Conservation (phyloP, 495 filamentous ascomycete genomes). For the Penicillium daleae region DNA sequence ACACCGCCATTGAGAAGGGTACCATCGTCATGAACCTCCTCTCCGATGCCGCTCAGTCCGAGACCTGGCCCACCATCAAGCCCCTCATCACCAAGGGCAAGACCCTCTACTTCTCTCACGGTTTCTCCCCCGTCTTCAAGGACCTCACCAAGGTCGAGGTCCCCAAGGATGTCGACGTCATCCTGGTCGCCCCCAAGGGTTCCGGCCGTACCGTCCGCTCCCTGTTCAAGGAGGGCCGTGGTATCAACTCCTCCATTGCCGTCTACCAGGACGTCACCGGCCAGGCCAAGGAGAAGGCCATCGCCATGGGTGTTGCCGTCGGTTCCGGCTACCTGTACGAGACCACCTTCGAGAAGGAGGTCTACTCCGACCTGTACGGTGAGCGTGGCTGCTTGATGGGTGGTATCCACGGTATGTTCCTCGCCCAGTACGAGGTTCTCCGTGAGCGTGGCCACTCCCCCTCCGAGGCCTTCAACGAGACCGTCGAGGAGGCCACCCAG, state of each 20-base stretch:
- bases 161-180: constrained; percentile 93
- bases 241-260: constrained; percentile 99
- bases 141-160: constrained; percentile 98
- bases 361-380: constrained; percentile 98
- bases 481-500: constrained; percentile 98
- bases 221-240: constrained; percentile 95
- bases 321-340: constrained; percentile 98
- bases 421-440: constrained; percentile 99
- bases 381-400: constrained; percentile 99
- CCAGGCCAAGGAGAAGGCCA: constrained; percentile 96
- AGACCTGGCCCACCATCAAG: constrained; percentile 98
- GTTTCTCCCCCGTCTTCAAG: constrained; percentile 99
- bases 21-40: constrained; percentile 99
- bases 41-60: constrained; percentile 93
- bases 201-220: constrained; percentile 97
- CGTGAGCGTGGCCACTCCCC: constrained; percentile 96
- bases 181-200: constrained; percentile 98
- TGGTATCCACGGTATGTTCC: constrained; percentile 99
- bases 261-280: constrained; percentile 99
- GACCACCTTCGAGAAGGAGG: constrained; percentile 99
- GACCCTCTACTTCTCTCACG: constrained; percentile 99
- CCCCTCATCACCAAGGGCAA: constrained; percentile 98
- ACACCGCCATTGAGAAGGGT: constrained; percentile 90
- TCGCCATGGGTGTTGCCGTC: constrained; percentile 95
- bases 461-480: constrained; percentile 99